These are phyloP conservation scores for Naganishia sp. DNA, from an alignment of 1,284 basidiomycete species.

Conservation along the genomic window DNA sequence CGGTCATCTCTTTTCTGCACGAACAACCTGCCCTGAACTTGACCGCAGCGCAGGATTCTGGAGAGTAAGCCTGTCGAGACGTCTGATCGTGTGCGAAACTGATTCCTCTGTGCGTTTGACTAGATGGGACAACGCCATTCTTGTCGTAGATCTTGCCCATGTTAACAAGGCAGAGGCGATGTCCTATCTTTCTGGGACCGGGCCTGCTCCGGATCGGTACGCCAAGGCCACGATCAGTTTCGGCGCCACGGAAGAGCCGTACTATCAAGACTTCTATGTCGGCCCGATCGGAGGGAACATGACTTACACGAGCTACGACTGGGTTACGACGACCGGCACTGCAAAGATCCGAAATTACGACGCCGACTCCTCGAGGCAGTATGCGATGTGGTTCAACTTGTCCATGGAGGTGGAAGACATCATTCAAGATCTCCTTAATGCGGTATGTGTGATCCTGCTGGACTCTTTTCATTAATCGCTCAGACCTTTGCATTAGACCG, in stretches of 20 bases:
- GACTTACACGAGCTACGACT: constrained; percentile 33
- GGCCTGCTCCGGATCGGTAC: constrained; percentile 38
- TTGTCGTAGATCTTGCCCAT: constrained; percentile 41
- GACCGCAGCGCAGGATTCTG: constrained; percentile 43
- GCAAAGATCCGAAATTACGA: constrained; percentile 38
- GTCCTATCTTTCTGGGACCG: constrained; percentile 40
- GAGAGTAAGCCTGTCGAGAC: constrained; percentile 7
- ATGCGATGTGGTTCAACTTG: constrained; percentile 29
- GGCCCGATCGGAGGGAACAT: constrained; percentile 42
- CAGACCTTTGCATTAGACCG: neutral
- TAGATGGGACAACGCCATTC: constrained; percentile 37
- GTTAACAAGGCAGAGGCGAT: constrained; percentile 46
- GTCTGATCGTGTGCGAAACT: neutral
- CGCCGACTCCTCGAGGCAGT: constrained; percentile 33
- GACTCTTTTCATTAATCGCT: neutral
- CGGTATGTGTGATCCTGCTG: neutral
- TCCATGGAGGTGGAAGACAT: constrained; percentile 41
- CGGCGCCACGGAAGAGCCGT: constrained; percentile 40
- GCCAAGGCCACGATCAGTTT: constrained; percentile 42
- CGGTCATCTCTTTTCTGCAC: constrained; percentile 42
- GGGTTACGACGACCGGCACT: constrained; percentile 37
- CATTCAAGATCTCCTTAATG: constrained; percentile 39
- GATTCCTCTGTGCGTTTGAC: neutral
- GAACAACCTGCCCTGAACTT: constrained; percentile 43
- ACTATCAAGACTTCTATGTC: constrained; percentile 37